A percentile compares a stretch with the other conserved stretches of the same genome.
These are phyloP conservation scores for Annona cherimola DNA, from an alignment of 164 flowering plant genomes.

Conservation along the genomic window DNA sequence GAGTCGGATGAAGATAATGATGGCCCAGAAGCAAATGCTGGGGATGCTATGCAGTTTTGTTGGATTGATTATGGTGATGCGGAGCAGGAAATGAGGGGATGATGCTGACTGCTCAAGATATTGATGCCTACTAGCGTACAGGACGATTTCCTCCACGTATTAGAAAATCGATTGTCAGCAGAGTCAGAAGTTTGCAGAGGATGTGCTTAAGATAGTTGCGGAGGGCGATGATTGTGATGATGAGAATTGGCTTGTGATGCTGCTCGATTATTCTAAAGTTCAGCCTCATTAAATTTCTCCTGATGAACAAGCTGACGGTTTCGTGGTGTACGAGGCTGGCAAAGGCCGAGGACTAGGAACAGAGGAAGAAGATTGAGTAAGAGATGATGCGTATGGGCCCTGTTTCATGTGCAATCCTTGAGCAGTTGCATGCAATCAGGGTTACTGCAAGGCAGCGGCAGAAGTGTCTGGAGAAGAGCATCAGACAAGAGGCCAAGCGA, in stretches of 20 bases:
- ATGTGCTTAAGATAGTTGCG: conserved; percentile 78
- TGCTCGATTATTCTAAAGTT: conserved; percentile 80
- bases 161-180: conserved; percentile 86
- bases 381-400: conserved; percentile 72
- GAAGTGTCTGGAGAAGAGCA: conserved; percentile 88
- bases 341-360: conserved; percentile 86
- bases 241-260: conserved; percentile 65
- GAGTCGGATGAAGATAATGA: conserved; percentile 77
- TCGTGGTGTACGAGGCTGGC: conserved; percentile 94
- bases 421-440: conserved; percentile 92
- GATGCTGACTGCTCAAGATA: conserved; percentile 81
- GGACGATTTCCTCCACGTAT: conserved; percentile 86
- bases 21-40: conserved; percentile 36
- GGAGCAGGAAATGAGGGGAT: conserved; percentile 69
- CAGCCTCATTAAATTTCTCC: conserved; percentile 62
- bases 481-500: conserved; percentile 90
- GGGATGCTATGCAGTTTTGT: conserved; percentile 92
- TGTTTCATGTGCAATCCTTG: conserved; percentile 64
- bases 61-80: conserved; percentile 84
- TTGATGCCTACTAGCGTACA: conserved; percentile 98
- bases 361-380: conserved; percentile 81
- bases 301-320: conserved; percentile 68
- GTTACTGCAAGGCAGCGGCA: conserved; percentile 93
- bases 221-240: conserved; percentile 89
- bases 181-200: conserved; percentile 90